These are phyloP conservation scores for Clavariopsis aquatica DNA, from an alignment of 495 filamentous ascomycete genomes.

Conservation along the genomic window DNA sequence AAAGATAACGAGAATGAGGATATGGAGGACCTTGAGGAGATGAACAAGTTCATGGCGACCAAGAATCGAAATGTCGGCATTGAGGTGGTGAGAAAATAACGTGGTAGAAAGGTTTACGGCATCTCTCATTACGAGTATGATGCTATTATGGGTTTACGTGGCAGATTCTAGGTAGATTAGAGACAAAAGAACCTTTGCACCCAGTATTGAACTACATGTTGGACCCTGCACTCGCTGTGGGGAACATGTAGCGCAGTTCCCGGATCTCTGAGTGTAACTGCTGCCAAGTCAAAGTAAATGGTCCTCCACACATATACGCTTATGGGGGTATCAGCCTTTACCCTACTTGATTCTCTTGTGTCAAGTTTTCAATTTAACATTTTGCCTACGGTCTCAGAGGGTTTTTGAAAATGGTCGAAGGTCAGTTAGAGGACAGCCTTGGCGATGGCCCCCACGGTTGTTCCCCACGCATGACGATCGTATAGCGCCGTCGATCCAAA, in stretches of 20 bases:
- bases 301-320: not conserved
- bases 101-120: too few relatives aligned
- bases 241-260: not conserved
- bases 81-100: slow-evolving; percentile 41
- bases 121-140: too few relatives aligned
- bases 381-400: not conserved
- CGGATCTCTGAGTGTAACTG: not conserved
- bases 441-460: not conserved
- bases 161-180: not conserved
- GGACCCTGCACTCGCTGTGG: not conserved
- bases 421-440: not conserved
- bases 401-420: not conserved
- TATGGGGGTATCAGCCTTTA: not conserved
- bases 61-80: slow-evolving; percentile 40
- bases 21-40: slow-evolving; percentile 39
- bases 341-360: not conserved
- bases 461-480: slow-evolving; percentile 26
- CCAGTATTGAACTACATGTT: too few relatives aligned
- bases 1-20: slow-evolving; percentile 36
- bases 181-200: too few relatives aligned
- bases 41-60: slow-evolving; percentile 39
- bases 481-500: not conserved
- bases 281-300: not conserved
- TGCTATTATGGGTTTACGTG: too few relatives aligned
- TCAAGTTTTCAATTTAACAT: not conserved